Evolutionary conservation across 768 basidiomycete genomes (phyloP), one percentile per base, ranked within the genome.

Genomic region (Lactifluus hygrophoroides): DNA sequence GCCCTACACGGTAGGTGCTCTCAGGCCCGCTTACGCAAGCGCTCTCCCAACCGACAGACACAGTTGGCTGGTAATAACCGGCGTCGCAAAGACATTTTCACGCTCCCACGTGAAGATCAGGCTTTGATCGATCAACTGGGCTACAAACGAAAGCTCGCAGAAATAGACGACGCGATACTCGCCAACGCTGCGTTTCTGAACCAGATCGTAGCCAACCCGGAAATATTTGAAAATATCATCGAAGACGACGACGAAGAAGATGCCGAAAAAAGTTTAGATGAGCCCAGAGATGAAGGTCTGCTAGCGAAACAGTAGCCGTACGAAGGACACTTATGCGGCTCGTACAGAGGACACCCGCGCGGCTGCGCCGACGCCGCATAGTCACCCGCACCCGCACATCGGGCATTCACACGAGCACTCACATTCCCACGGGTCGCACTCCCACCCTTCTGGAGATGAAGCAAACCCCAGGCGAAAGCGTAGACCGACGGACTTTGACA

Each of bases 111-210:
- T 38, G 76, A 75, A 25, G 90, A 95, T 68, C 85, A 85, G 66
- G 80, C 77, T 1, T 69, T 94, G 0, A 76, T 95, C 1, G 77
- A 81, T 14, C 64, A 67, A 13, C 69, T 94, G 5, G 89, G 90
- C 6, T 94, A 90, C 70, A 82, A 85, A 63, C 74, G 82, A 57
- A 93, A 92, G 68, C 77, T 97, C 0, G 79, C 85, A 32, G 82
- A 79, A 27, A 86, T 90, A 13, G 94, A 97, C 71, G 74, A 80
- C 8, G 88, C 89, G 9, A 94, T 96, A 63, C 70, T 81, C 50
- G 81, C 75, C 51, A 96, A 95, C 65, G 85, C 89, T 1, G 75
- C 85, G 44, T 94, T 97, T 69, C 69, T 95, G 57, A 74, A 78
- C 3, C 73, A 80, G 60, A 85, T 95, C 62, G 83, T 90, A 11